Base-by-base conservation (phyloP, 1,139 yeast species). In the Diutina rugosa region DNA sequence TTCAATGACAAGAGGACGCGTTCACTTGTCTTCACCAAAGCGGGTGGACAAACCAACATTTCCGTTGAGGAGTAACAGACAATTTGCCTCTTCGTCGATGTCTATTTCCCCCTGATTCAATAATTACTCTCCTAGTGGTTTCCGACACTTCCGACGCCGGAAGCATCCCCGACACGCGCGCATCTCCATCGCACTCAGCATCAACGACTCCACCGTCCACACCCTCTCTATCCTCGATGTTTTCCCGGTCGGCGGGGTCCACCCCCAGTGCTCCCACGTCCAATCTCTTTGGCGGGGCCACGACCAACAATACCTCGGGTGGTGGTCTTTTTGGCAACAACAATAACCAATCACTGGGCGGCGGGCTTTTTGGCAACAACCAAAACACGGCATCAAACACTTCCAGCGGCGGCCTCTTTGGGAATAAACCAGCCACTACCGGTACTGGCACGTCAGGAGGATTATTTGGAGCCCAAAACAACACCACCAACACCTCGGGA, bases 331-430 rank as follows among this genome's bases (percentile, higher is more conserved):
- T 49, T 32, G 53, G 53, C 44, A 29, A n/a, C 18, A 12, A 10
- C 53, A 49, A 49, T 44, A 47, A 47, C 30, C 29, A 47, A 10
- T n/a, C 14, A 8, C n/a, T 12, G 41, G 41, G 41, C 10, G 41
- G 26, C 26, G 26, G 26, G 26, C 26, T 21, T 21, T 63, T 65
- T 60, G 69, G 68, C 16, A 58, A 55, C 51, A 61, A 56, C 38
- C 26, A 47, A 26, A 46, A 51, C 48, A 35, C 14, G 26, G 26
- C 26, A 21, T 48, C 57, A 48, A 55, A 44, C 21, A 55, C 21
- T 16, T 30, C 28, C 12, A 18, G 41, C 3, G 26, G 41, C 2
- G 41, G 35, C 16, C 10, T 48, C 4, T 48, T 48, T 7, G 52
- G 52, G 2, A n/a, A 28, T 29, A 29, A 28, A 14, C 12, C 38